Base-by-base conservation (phyloP, 208 protist genomes). In the Acanthamoeba healyi region DNA sequence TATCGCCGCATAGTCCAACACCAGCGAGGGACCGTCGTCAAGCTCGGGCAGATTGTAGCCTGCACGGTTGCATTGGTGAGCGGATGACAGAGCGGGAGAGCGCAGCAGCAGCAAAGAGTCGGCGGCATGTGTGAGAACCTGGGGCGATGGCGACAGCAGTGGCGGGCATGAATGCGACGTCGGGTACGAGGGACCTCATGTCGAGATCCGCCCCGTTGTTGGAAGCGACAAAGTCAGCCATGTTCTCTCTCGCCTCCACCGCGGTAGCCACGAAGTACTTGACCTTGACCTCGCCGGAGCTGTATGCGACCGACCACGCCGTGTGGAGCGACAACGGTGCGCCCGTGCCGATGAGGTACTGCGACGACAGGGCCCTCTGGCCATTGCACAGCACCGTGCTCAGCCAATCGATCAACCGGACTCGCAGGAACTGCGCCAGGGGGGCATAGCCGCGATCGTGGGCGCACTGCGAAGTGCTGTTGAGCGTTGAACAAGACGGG, bases 21-120 rank as follows among this genome's bases (percentile, higher is more conserved):
- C 10, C 42, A 84, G 38, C 10, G 22, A 0, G 1, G 36, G 65
- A 1, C 36, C 29, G 38, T 81, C 42, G 19, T 56, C 5, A 22
- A 84, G 44, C 42, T 84, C 74, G 7, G 74, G 74, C 9, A 84
- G 0, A 22, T 84, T 49, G 44, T 84, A 84, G 5, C 38, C 70
- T 81, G 38, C 29, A 65, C n/a, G n/a, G 10, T 58, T 10, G 51
- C 14, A 19, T 10, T 58, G 19, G 19, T 24, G 14, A 58, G 14
- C 14, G 10, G n/a, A 26, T 4, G 24, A 65, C 56, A 65, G 24
- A 38, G 24, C n/a, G n/a, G n/a, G n/a, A n/a, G n/a, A n/a, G n/a
- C n/a, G n/a, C n/a, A n/a, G n/a, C n/a, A n/a, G n/a, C n/a, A n/a
- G n/a, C n/a, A n/a, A n/a, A n/a, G n/a, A n/a, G n/a, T n/a, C n/a